phyloP scores from a whole-genome alignment of 192 early-diverging fungal genomes.

The Coemansia sp. region DNA sequence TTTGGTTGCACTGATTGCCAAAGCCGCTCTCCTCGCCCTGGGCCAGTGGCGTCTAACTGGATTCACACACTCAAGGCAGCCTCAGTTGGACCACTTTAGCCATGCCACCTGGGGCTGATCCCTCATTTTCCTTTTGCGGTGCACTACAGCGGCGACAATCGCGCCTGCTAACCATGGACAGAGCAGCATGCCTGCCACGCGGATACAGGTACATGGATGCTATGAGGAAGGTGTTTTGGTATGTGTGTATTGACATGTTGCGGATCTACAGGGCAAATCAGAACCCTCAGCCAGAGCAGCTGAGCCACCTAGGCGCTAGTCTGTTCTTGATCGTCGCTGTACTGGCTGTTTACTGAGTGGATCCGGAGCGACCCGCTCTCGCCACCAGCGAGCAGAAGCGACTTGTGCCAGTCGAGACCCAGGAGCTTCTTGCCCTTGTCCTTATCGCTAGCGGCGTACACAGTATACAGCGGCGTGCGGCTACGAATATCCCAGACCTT shows the following conservation, averaged over 20 bases:
- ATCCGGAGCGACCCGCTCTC: constrained; percentile 52
- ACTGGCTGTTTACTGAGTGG: constrained; percentile 43
- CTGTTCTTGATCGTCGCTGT: constrained; percentile 16
- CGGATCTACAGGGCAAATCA: background rate
- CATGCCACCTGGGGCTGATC: background rate
- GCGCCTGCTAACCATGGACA: background rate
- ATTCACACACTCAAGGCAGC: background rate
- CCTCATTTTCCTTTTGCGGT: background rate
- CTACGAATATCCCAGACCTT: constrained; percentile 95
- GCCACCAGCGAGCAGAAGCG: constrained; percentile 48
- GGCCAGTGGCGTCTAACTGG: constrained; percentile 1
- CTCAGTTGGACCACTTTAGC: background rate
- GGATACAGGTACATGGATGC: background rate
- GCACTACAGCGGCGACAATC: background rate
- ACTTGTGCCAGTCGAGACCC: constrained; percentile 50
- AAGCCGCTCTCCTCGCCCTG: background rate
- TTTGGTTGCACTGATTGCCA: background rate
- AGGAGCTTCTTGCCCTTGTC: constrained; percentile 53
- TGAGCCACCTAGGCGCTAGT: background rate
- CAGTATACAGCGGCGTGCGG: constrained; percentile 77
- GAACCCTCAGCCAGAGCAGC: background rate
- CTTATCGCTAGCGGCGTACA: constrained; percentile 42
- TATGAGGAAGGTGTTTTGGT: background rate
- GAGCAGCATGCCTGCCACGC: background rate
- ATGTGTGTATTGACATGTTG: background rate